A percentile compares a stretch with the other conserved stretches of the same genome.
Conservation (phyloP, 768 basidiomycete species). For the Collybia mongolica region DNA sequence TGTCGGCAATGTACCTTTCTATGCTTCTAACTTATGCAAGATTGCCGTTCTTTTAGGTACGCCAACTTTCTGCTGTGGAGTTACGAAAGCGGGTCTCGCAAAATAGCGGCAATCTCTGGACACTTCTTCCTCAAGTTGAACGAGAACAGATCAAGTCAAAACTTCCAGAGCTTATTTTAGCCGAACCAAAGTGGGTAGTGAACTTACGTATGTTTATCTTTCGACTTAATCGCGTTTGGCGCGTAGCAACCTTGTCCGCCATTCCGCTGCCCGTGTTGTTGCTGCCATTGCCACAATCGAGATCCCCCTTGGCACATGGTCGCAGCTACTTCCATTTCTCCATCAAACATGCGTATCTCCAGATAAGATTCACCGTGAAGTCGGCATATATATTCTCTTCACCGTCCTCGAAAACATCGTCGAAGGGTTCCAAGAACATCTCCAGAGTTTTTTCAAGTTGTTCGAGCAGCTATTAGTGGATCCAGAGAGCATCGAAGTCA, state of each 20-base stretch:
- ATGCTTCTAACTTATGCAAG: slow-evolving; percentile 1
- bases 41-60: slow-evolving; percentile 55
- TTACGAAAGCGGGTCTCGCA: slow-evolving; percentile 87
- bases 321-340: slow-evolving; percentile 85
- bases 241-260: slow-evolving; percentile 82
- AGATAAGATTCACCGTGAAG: slow-evolving; percentile 79
- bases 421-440: slow-evolving; percentile 81
- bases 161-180: slow-evolving; percentile 74
- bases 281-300: slow-evolving; percentile 92
- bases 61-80: slow-evolving; percentile 96
- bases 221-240: slow-evolving; percentile 15
- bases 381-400: slow-evolving; percentile 85
- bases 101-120: slow-evolving; percentile 84
- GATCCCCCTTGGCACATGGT: slow-evolving; percentile 77
- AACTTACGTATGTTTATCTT: slow-evolving; percentile 5
- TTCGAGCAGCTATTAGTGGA: slow-evolving; percentile 74
- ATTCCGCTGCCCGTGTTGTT: slow-evolving; percentile 89
- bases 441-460: slow-evolving; percentile 74
- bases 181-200: slow-evolving; percentile 68
- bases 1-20: slow-evolving; percentile 16
- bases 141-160: slow-evolving; percentile 85
- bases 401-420: slow-evolving; percentile 91
- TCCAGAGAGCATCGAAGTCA: slow-evolving; percentile 85
- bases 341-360: slow-evolving; percentile 72
- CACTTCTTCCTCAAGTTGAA: slow-evolving; percentile 58